Percentiles rank a stretch among this genome's conserved stretches.
Evolutionary conservation across 768 basidiomycete genomes (phyloP).

Genomic region (Calocybe indica): DNA sequence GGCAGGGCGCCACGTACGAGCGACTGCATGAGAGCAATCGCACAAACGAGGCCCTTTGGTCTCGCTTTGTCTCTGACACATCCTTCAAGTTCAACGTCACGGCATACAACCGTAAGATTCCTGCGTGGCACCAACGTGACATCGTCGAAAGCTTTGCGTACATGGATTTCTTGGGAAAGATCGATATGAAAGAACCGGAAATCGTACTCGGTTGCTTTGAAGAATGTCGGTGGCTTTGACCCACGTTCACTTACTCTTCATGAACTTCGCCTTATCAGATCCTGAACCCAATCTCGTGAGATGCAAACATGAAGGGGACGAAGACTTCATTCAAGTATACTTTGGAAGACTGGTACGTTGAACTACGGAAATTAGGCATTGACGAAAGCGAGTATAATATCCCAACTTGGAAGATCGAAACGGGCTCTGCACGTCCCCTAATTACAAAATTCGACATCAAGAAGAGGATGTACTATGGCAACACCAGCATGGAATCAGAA

Average conservation of each 20-base stretch:
- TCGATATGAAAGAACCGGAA: slow-evolving; percentile 77
- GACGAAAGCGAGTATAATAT: background rate
- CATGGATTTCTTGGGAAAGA: slow-evolving; percentile 77
- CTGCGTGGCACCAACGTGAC: slow-evolving; percentile 55
- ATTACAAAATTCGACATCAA: slow-evolving; percentile 80
- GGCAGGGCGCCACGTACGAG: slow-evolving; percentile 61
- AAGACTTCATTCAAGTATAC: slow-evolving; percentile 65
- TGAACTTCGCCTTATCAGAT: too few relatives aligned
- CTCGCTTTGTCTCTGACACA: slow-evolving; percentile 51
- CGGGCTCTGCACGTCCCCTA: slow-evolving; percentile 64
- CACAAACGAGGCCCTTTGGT: slow-evolving; percentile 43
- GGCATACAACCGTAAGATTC: slow-evolving; percentile 70
- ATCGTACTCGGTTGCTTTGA: slow-evolving; percentile 73
- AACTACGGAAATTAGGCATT: background rate
- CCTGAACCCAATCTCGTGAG: slow-evolving; percentile 27
- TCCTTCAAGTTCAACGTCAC: slow-evolving; percentile 80
- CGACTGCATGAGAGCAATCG: slow-evolving; percentile 57
- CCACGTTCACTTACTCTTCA: background rate
- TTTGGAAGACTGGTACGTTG: slow-evolving; percentile 82
- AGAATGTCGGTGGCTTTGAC: slow-evolving; percentile 58
- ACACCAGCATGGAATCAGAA: slow-evolving; percentile 97
- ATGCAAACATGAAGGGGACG: slow-evolving; percentile 52
- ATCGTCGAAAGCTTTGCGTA: slow-evolving; percentile 79
- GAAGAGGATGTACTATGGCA: slow-evolving; percentile 86
- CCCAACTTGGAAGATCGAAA: slow-evolving; percentile 32